Conservation (phyloP, 495 filamentous ascomycete genomes). For the Neurospora sp. region DNA sequence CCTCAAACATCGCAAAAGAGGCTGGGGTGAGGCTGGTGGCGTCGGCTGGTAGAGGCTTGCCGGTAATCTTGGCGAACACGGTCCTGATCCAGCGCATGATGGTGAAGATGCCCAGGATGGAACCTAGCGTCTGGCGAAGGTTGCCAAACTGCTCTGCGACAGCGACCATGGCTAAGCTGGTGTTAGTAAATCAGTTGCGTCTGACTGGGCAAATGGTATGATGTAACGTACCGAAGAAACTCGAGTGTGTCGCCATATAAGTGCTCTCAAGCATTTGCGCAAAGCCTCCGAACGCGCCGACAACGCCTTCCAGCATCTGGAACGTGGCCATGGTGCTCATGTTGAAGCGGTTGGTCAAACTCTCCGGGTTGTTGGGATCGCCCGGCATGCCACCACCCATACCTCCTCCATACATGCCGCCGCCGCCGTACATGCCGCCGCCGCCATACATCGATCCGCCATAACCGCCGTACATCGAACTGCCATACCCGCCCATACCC, state of each 20-base stretch:
- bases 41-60: conserved; percentile 78
- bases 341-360: conserved; percentile 79
- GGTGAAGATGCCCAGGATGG: conserved; percentile 90
- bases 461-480: conserved; percentile 14
- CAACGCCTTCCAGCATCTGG: conserved; percentile 95
- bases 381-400: conserved; percentile 33
- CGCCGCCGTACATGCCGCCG: conserved; percentile 49
- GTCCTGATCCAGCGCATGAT: conserved; percentile 89
- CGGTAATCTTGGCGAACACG: conserved; percentile 85
- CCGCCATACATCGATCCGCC: conserved; percentile 51
- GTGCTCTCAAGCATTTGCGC: conserved; percentile 99
- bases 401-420: conserved; percentile 52
- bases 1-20: conserved; percentile 81
- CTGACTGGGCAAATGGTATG: background rate
- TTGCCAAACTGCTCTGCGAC: conserved; percentile 96
- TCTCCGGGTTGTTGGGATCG: conserved; percentile 87
- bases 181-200: conserved; percentile 13
- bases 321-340: conserved; percentile 96
- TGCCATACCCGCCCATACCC: conserved; percentile 34
- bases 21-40: conserved; percentile 78
- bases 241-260: conserved; percentile 99
- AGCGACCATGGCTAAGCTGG: conserved; percentile 74
- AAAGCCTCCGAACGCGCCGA: conserved; percentile 96
- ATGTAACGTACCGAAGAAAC: conserved; percentile 78
- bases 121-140: conserved; percentile 88